A percentile compares a stretch with the other conserved stretches of the same genome.
phyloP scores from a whole-genome alignment of 2,329 filamentous ascomycete genomes.

The Tolypocladium sp. region DNA sequence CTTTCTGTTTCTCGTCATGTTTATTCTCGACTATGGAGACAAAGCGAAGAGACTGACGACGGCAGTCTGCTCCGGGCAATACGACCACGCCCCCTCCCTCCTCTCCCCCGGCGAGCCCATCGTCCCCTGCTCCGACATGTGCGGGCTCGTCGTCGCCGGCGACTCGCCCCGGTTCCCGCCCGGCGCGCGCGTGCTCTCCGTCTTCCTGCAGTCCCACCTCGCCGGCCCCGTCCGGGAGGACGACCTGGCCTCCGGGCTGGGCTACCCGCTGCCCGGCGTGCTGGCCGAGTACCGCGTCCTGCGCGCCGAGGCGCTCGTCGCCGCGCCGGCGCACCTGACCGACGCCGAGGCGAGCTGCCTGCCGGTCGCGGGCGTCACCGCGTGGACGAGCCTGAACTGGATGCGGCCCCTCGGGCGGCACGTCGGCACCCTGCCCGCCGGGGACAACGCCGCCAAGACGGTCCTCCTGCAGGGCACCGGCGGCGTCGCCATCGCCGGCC shows the following conservation, averaged over 20 bases:
- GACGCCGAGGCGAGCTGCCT: neutral
- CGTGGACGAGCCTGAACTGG: neutral
- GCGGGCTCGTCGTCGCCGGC: neutral
- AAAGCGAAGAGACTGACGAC: neutral
- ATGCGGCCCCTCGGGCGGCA: neutral
- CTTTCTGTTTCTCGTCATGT: too few species aligned
- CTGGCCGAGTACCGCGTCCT: neutral
- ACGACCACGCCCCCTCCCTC: neutral
- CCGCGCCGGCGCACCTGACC: neutral
- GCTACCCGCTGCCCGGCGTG: neutral
- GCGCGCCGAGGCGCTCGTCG: neutral
- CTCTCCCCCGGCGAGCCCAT: neutral
- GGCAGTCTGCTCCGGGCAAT: neutral
- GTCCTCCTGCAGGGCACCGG: slow-evolving; percentile 37
- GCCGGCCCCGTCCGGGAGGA: neutral
- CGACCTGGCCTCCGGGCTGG: neutral
- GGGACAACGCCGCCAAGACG: neutral
- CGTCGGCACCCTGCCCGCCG: neutral
- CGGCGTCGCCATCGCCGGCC: slow-evolving; percentile 39
- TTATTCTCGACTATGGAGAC: neutral
- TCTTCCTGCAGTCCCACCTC: neutral
- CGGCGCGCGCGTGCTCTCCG: neutral
- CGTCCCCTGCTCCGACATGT: neutral
- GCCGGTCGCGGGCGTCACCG: neutral
- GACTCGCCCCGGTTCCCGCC: neutral